Base-by-base conservation (phyloP, 177 flowering plant genomes). In the Vitis hybrid region DNA sequence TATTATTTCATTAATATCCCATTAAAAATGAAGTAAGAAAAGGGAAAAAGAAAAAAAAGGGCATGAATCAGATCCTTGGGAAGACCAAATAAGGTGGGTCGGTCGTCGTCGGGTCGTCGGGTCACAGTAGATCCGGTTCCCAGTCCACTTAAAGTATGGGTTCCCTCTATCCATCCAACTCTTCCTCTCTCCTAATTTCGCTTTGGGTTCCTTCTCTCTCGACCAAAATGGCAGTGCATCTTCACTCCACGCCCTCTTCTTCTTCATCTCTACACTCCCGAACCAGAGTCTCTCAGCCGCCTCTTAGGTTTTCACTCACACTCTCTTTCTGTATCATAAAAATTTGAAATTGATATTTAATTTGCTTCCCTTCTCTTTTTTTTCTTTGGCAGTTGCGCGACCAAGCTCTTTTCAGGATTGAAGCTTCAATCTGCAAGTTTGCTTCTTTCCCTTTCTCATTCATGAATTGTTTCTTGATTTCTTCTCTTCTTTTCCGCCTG, bases 361-460 rank as follows among this genome's bases (percentile, higher is more conserved):
- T 53, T 47, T 19, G 20, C 58, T 15, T 33, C 62, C 24, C 24
- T 53, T 66, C 68, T 2, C 15, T 11, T 65, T 15, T 38, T 60
- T 38, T 60, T 59, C 4, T 72, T 75, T 75, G 53, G 72, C 87
- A 86, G 90, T 56, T 83, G 86, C 54, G 61, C 73, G 38, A 83
- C 79, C 78, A 89, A 83, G 79, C 79, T 79, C 18, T 90, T 80
- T 62, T 73, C 83, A 2, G 93, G 93, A 24, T 74, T 90, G 52
- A 87, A 77, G 78, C 83, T 77, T 66, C 93, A 86, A 66, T 79
- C 88, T 62, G 69, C 79, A 66, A 76, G 92, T 88, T 2, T 51
- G 79, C 49, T 70, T 47, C 14, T 38, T 56, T 65, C 67, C 62
- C 59, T 70, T 65, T 4, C 57, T 66, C 51, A 17, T 9, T 50